These are phyloP conservation scores for Phragmites australis DNA, from an alignment of 176 grass and related monocot genomes.

Conservation along the genomic window DNA sequence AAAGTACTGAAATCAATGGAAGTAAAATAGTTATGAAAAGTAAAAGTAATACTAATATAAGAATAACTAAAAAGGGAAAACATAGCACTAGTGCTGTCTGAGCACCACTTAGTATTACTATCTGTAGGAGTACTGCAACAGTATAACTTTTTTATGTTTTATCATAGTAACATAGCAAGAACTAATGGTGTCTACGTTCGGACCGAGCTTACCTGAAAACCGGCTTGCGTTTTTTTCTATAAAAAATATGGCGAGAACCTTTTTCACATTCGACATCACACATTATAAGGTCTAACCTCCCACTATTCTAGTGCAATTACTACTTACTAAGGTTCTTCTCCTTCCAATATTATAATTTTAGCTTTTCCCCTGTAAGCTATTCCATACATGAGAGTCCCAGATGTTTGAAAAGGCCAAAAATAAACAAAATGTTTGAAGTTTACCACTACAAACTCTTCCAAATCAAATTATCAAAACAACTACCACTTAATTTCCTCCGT, in stretches of 20 bases:
- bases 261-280: neutral
- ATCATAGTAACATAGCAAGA: neutral
- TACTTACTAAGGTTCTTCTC: neutral
- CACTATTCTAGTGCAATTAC: neutral
- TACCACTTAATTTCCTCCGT: neutral
- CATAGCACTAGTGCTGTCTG: neutral
- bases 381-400: neutral
- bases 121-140: conserved; percentile 16
- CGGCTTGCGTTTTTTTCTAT: conserved; percentile 3
- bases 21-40: conserved; percentile 21
- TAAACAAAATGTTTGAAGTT: neutral
- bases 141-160: neutral
- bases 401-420: conserved; percentile 2
- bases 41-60: conserved; percentile 23
- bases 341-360: neutral
- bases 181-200: neutral
- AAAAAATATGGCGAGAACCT: neutral
- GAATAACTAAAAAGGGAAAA: conserved; percentile 8
- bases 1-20: conserved; percentile 42
- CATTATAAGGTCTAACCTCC: conserved; percentile 4
- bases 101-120: conserved; percentile 8
- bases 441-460: conserved; percentile 10
- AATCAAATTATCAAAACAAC: too few relatives aligned
- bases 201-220: conserved; percentile 17
- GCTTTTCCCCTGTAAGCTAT: neutral